A percentile compares a stretch with the other conserved stretches of the same genome.
These are phyloP conservation scores for Cyclotella choctawhatcheeana DNA, from an alignment of 108 stramenopile species.

Conservation along the genomic window DNA sequence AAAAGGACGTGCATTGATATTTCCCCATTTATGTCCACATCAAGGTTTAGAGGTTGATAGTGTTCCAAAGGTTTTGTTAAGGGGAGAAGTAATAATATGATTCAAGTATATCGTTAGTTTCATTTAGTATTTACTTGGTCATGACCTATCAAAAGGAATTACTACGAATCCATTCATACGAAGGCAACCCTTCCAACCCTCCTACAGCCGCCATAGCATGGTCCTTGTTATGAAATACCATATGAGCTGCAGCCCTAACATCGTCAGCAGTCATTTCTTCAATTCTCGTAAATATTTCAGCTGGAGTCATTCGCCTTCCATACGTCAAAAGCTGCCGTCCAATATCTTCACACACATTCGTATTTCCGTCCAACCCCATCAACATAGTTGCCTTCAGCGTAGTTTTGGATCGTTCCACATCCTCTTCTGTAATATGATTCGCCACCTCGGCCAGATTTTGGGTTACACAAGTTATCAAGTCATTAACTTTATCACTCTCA, in stretches of 20 bases:
- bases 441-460: slow-evolving; percentile 92
- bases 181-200: slow-evolving; percentile 96
- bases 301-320: slow-evolving; percentile 96
- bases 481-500: slow-evolving; percentile 92
- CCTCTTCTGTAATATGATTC: slow-evolving; percentile 88
- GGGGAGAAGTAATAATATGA: slow-evolving; percentile 62
- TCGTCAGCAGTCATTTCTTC: slow-evolving; percentile 93
- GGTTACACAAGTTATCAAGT: slow-evolving; percentile 86
- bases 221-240: slow-evolving; percentile 96
- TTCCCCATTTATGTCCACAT: slow-evolving; percentile 81
- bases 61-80: slow-evolving; percentile 77
- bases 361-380: slow-evolving; percentile 95
- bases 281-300: slow-evolving; percentile 96
- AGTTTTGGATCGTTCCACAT: slow-evolving; percentile 96
- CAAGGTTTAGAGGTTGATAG: slow-evolving; percentile 62
- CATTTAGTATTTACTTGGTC: too few species aligned
- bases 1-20: slow-evolving; percentile 69
- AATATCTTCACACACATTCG: slow-evolving; percentile 98
- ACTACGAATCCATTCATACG: slow-evolving; percentile 88
- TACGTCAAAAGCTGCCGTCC: slow-evolving; percentile 98
- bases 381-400: slow-evolving; percentile 97
- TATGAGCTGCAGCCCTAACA: slow-evolving; percentile 90
- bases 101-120: neutral
- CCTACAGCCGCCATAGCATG: slow-evolving; percentile 98
- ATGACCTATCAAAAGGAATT: slow-evolving; percentile 78